A percentile compares a stretch with the other conserved stretches of the same genome.
Evolutionary conservation across 768 basidiomycete genomes (phyloP).

Genomic region (Russula sp.): DNA sequence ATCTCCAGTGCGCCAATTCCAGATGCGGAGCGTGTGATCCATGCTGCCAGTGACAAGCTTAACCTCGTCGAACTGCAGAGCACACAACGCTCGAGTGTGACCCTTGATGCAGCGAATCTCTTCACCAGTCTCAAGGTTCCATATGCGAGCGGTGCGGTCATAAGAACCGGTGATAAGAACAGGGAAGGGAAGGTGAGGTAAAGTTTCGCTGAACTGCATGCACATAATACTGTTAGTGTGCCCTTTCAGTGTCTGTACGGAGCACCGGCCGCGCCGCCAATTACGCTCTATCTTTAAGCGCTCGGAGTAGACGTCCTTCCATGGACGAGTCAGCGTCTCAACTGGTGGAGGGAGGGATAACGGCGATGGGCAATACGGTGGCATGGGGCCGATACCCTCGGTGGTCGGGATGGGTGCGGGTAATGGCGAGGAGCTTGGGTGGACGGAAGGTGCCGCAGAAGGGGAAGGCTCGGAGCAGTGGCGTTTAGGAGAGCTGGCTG

Average conservation of each 20-base stretch:
- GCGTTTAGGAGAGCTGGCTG: slow-evolving; percentile 23
- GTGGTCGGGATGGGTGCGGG: slow-evolving; percentile 16
- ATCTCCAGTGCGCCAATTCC: slow-evolving; percentile 91
- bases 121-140: slow-evolving; percentile 92
- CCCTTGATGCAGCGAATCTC: slow-evolving; percentile 82
- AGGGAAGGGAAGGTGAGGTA: slow-evolving; percentile 81
- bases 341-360: slow-evolving; percentile 21
- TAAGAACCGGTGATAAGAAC: slow-evolving; percentile 98
- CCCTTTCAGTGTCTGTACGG: slow-evolving; percentile 79
- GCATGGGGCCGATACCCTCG: background rate
- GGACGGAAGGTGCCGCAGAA: background rate
- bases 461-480: slow-evolving; percentile 19
- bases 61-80: slow-evolving; percentile 92
- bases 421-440: background rate
- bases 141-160: slow-evolving; percentile 89
- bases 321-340: slow-evolving; percentile 70
- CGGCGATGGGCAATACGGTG: slow-evolving; percentile 19
- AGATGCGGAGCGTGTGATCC: slow-evolving; percentile 93
- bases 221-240: slow-evolving; percentile 98
- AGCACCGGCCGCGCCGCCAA: slow-evolving; percentile 92
- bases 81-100: slow-evolving; percentile 87
- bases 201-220: slow-evolving; percentile 86
- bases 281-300: slow-evolving; percentile 95
- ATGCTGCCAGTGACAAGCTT: slow-evolving; percentile 95
- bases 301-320: slow-evolving; percentile 98